Percentiles rank a stretch among this genome's conserved stretches.
Evolutionary conservation across 2,329 filamentous ascomycete species (phyloP).

Genomic region (Penicillium vulpinum): DNA sequence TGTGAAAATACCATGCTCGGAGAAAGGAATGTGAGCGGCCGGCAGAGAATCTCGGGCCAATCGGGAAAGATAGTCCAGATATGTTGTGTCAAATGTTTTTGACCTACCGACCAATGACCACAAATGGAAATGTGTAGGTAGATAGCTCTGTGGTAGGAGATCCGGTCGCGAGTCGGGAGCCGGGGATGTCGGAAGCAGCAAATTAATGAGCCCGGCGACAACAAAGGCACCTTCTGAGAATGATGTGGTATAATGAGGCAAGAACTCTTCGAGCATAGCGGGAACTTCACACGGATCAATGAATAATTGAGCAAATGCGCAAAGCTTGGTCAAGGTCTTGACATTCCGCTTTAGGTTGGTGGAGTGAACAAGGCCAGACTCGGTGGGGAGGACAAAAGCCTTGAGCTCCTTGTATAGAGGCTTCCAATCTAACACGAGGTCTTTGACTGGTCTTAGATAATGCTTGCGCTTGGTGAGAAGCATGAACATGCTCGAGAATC

Average conservation of each 20-base stretch:
- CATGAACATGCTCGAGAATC: slow-evolving; percentile 96
- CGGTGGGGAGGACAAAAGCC: slow-evolving; percentile 80
- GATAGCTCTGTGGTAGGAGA: slow-evolving; percentile 82
- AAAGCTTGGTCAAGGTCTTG: slow-evolving; percentile 80
- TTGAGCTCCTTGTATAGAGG: slow-evolving; percentile 93
- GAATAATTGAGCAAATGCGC: slow-evolving; percentile 85
- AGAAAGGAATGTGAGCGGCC: slow-evolving; percentile 74
- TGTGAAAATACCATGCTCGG: slow-evolving; percentile 86
- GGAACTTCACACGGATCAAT: slow-evolving; percentile 86
- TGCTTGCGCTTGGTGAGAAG: slow-evolving; percentile 95
- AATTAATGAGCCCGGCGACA: slow-evolving; percentile 81
- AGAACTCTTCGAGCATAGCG: slow-evolving; percentile 74
- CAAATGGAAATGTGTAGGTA: slow-evolving; percentile 93
- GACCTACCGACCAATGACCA: slow-evolving; percentile 94
- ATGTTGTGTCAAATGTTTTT: slow-evolving; percentile 79
- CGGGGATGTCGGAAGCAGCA: slow-evolving; percentile 81
- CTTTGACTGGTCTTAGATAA: slow-evolving; percentile 86
- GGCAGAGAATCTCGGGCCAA: slow-evolving; percentile 80
- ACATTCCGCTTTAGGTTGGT: slow-evolving; percentile 65
- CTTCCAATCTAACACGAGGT: slow-evolving; percentile 89
- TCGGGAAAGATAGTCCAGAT: slow-evolving; percentile 86
- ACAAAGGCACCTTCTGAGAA: slow-evolving; percentile 91
- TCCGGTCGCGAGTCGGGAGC: slow-evolving; percentile 66
- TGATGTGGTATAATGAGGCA: slow-evolving; percentile 89
- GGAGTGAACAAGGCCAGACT: slow-evolving; percentile 66